Evolutionary conservation across 2,329 filamentous ascomycete species (phyloP).

Genomic region (Colletotrichum godetiae): DNA sequence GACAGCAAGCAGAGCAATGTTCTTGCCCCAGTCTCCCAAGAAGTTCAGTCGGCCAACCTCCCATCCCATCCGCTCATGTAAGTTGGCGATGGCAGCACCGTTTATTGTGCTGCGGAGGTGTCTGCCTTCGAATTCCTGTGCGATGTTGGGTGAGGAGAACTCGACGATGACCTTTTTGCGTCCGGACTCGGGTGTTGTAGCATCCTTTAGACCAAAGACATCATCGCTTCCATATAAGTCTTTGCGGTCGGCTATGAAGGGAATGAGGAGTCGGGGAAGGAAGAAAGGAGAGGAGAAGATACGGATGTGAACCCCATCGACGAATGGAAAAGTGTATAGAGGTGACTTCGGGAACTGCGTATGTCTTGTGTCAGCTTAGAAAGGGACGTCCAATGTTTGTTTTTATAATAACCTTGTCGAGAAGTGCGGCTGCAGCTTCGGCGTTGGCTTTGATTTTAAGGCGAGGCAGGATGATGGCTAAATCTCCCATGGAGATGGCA

Average conservation of each 20-base stretch:
- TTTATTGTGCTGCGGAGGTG: constrained; percentile 83
- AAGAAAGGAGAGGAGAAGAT: constrained; percentile 73
- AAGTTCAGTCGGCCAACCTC: constrained; percentile 80
- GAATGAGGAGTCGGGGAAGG: constrained; percentile 67
- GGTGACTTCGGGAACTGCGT: constrained; percentile 66
- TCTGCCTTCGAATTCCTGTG: constrained; percentile 80
- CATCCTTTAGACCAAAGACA: constrained; percentile 67
- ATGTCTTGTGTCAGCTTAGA: too few relatives aligned
- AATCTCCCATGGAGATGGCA: too few relatives aligned
- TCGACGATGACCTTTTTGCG: constrained; percentile 71
- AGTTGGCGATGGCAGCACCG: constrained; percentile 76
- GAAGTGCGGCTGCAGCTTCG: too few relatives aligned
- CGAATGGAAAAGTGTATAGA: constrained; percentile 65
- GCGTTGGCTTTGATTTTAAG: too few relatives aligned
- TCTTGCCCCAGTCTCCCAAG: constrained; percentile 83
- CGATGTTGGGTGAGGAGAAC: constrained; percentile 82
- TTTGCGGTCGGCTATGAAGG: constrained; percentile 68
- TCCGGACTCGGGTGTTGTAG: constrained; percentile 47
- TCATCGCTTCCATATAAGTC: constrained; percentile 70
- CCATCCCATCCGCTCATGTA: constrained; percentile 77
- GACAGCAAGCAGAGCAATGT: constrained; percentile 74
- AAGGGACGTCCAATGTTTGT: too few relatives aligned
- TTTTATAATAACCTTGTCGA: too few relatives aligned
- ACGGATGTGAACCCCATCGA: constrained; percentile 69
- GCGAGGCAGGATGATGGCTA: too few relatives aligned